Conservation (phyloP, 2,329 filamentous ascomycete genomes). For the Diaporthe vaccinii region DNA sequence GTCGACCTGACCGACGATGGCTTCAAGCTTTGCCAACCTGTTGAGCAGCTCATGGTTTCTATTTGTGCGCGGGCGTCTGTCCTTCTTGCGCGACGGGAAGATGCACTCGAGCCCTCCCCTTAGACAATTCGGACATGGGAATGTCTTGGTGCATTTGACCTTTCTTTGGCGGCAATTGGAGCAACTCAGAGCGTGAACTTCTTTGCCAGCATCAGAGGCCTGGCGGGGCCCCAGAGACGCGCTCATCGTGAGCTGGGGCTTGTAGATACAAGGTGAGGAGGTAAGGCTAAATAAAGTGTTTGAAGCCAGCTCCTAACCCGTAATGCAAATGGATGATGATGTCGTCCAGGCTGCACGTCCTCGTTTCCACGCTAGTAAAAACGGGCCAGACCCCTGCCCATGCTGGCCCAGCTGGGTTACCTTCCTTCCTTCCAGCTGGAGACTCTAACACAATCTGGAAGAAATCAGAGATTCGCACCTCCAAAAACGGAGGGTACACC, state of each 20-base stretch:
- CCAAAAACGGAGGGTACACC: too few species aligned
- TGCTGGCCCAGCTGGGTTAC: not conserved
- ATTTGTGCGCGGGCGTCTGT: conserved; percentile 55
- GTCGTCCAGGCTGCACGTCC: conserved; percentile 8
- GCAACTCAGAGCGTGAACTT: conserved; percentile 58
- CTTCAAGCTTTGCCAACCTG: conserved; percentile 59
- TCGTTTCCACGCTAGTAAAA: conserved; percentile 16
- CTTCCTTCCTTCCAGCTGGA: not conserved
- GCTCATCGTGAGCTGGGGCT: conserved; percentile 19
- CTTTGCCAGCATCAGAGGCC: conserved; percentile 25
- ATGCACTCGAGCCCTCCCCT: conserved; percentile 62
- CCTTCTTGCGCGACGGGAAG: conserved; percentile 60
- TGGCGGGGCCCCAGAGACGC: conserved; percentile 38
- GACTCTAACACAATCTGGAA: not conserved
- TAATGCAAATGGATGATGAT: conserved; percentile 10
- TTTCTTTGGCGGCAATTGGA: conserved; percentile 74
- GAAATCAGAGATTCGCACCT: too few species aligned
- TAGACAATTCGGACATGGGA: conserved; percentile 68
- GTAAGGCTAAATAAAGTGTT: not conserved
- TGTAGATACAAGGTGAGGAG: not conserved
- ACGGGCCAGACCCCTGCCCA: not conserved
- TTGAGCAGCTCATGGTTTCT: conserved; percentile 60
- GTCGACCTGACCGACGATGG: conserved; percentile 60
- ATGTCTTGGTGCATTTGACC: conserved; percentile 69
- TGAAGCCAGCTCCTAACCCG: not conserved